Base-by-base conservation (phyloP, 441 rosid species). In the Adansonia gregorii region DNA sequence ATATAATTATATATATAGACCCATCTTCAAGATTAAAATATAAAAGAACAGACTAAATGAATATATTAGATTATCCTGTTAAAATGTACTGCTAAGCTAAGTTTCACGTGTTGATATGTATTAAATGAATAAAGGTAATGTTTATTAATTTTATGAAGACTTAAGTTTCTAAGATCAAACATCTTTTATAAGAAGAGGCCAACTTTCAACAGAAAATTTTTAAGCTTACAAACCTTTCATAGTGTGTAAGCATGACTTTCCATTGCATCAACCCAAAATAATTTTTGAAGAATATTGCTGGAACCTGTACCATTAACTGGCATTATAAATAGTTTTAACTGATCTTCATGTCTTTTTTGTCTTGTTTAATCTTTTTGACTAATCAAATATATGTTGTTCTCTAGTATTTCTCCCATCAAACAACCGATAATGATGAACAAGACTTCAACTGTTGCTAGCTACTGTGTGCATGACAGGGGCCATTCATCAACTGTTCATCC, bases 391-490 rank as follows among this genome's bases (percentile, higher is more conserved):
- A 39, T 39, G 67, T 7, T 35, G 64, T 14, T 64, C 11, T 5
- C 10, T 64, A 63, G 17, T 39, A 39, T 31, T 24, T 24, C 11
- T 20, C 35, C 9, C 6, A 61, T 61, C 15, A 61, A 61, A 61
- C 67, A 24, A 61, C 3, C 7, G 46, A 39, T 39, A 55, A 55
- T 54, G 10, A 24, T 4, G 17, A 68, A 45, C 48, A 68, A 22
- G 56, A 68, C 41, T 48, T 14, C 0, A 69, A 59, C 43, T 24
- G 46, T 22, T 70, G 60, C 39, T 51, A 14, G 41, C 59, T 6
- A 49, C 20, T 51, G 41, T 56, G 31, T 56, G 51, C 10, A 3
- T 72, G 75, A 72, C 60, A 72, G 55, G 27, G 75, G 55, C 75
- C 22, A 39, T 11, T n/a, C 31, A 31, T 72, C 75, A 72, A 72